Percentiles rank a stretch among this genome's conserved stretches.
These are phyloP conservation scores for Auricularia sp. DNA, from an alignment of 768 basidiomycete species.

Conservation along the genomic window DNA sequence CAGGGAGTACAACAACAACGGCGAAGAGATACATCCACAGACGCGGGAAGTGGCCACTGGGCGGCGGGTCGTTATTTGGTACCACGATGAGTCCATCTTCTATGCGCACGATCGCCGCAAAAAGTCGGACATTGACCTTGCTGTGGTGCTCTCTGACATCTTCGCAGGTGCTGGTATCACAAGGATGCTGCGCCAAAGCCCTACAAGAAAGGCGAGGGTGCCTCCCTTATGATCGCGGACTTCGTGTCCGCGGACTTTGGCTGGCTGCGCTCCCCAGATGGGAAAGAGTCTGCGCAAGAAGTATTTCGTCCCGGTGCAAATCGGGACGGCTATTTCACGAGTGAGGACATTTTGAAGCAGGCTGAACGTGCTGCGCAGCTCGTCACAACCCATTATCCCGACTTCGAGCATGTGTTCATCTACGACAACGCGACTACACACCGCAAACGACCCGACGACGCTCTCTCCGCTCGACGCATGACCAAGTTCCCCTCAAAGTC, in stretches of 20 bases:
- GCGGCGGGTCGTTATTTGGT: not conserved
- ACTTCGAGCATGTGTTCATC: constrained; percentile 8
- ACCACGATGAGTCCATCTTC: constrained; percentile 16
- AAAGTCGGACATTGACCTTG: not conserved
- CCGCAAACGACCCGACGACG: constrained; percentile 11
- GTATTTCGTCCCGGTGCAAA: constrained; percentile 1
- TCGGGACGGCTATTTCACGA: constrained; percentile 11
- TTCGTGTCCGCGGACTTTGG: constrained; percentile 11
- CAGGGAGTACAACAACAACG: not conserved
- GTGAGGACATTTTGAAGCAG: constrained; percentile 14
- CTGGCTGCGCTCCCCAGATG: constrained; percentile 3
- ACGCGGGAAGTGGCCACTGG: not conserved
- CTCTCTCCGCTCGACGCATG: constrained; percentile 14
- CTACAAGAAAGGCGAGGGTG: constrained; percentile 11
- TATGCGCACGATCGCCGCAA: constrained; percentile 13
- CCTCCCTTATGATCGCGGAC: constrained; percentile 14
- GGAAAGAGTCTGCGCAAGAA: constrained; percentile 13
- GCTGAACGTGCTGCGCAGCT: constrained; percentile 9
- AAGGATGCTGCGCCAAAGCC: constrained; percentile 6
- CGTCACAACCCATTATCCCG: constrained; percentile 12
- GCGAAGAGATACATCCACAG: not conserved
- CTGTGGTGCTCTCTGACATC: too few species aligned
- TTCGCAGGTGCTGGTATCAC: constrained; percentile 8
- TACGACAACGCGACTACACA: constrained; percentile 11
- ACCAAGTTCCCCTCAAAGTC: constrained; percentile 10